phyloP scores from a whole-genome alignment of 805 yeast species.

The Cyberlindnera galapagoensis region DNA sequence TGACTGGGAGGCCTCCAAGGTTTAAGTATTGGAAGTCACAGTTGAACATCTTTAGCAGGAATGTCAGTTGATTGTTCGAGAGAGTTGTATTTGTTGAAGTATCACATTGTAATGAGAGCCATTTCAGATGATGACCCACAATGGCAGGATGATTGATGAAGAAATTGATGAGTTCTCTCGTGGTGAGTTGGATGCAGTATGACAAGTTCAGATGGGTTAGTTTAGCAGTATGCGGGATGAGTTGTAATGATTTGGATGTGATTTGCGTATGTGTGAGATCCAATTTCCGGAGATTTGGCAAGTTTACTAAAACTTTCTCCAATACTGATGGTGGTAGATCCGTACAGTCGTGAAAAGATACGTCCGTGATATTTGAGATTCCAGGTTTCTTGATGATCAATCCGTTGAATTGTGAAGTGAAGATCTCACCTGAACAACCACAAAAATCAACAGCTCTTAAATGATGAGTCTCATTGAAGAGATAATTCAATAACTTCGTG shows the following conservation, averaged over 20 bases:
- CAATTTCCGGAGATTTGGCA: slow-evolving; percentile 52
- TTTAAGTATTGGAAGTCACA: slow-evolving; percentile 43
- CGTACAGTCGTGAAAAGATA: slow-evolving; percentile 87
- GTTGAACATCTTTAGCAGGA: slow-evolving; percentile 34
- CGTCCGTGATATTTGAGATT: slow-evolving; percentile 21
- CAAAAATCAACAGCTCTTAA: slow-evolving; percentile 79
- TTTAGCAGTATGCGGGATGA: slow-evolving; percentile 48
- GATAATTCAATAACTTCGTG: slow-evolving; percentile 41
- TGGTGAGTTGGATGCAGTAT: slow-evolving; percentile 59
- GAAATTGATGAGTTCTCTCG: slow-evolving; percentile 65
- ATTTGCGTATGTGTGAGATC: slow-evolving; percentile 81
- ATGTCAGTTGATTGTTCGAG: slow-evolving; percentile 43
- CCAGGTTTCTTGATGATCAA: slow-evolving; percentile 23
- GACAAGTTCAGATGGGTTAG: slow-evolving; percentile 71
- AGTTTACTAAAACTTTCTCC: slow-evolving; percentile 48
- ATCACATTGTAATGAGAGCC: slow-evolving; percentile 64
- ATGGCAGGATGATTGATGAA: slow-evolving; percentile 66
- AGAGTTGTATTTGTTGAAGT: slow-evolving; percentile 56
- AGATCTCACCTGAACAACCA: slow-evolving; percentile 68
- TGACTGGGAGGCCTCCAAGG: slow-evolving; percentile 58
- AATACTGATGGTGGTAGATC: slow-evolving; percentile 58
- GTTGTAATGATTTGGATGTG: slow-evolving; percentile 51
- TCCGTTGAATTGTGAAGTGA: slow-evolving; percentile 51
- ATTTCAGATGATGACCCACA: slow-evolving; percentile 41
- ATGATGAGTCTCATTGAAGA: slow-evolving; percentile 48